Percentiles rank a stretch among this genome's conserved stretches.
Conservation (phyloP, 2,329 filamentous ascomycete species). For the Verticillium longisporum region DNA sequence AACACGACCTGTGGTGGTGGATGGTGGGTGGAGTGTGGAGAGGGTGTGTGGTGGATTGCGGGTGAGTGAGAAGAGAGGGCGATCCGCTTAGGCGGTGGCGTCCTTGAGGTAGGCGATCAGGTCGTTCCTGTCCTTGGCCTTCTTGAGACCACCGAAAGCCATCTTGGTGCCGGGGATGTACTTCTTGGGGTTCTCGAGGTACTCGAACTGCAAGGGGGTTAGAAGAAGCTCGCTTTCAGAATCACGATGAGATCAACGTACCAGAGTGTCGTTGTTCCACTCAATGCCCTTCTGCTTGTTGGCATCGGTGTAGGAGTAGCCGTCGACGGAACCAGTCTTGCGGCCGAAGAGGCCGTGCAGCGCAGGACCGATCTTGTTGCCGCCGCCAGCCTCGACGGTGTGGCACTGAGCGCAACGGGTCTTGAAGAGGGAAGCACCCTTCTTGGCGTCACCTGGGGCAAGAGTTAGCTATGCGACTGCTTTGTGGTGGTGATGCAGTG, state of each 20-base stretch:
- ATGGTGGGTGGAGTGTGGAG: neutral
- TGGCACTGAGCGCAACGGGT: slow-evolving; percentile 98
- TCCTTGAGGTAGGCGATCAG: slow-evolving; percentile 82
- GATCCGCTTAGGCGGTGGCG: slow-evolving; percentile 55
- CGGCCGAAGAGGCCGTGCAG: slow-evolving; percentile 97
- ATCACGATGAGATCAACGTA: slow-evolving; percentile 33
- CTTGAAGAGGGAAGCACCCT: slow-evolving; percentile 99
- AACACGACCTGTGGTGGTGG: neutral
- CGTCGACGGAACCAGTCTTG: slow-evolving; percentile 83
- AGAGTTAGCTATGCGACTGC: neutral
- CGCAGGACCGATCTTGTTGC: slow-evolving; percentile 97
- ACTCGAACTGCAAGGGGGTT: slow-evolving; percentile 62
- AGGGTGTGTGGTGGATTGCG: neutral
- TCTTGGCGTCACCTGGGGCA: slow-evolving; percentile 73
- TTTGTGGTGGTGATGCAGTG: neutral
- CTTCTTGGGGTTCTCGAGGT: slow-evolving; percentile 99
- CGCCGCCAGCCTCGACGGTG: slow-evolving; percentile 81
- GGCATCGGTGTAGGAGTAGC: slow-evolving; percentile 97
- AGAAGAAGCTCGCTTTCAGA: slow-evolving; percentile 3
- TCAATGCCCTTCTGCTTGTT: slow-evolving; percentile 95
- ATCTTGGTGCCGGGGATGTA: slow-evolving; percentile 99
- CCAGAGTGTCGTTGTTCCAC: slow-evolving; percentile 82
- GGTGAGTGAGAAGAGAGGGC: neutral
- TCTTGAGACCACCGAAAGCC: slow-evolving; percentile 99
- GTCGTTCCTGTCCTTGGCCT: slow-evolving; percentile 98